A percentile compares a stretch with the other conserved stretches of the same genome.
Evolutionary conservation across 73 alveolate species (phyloP).

Genomic region (Tetrahymena malaccensis): DNA sequence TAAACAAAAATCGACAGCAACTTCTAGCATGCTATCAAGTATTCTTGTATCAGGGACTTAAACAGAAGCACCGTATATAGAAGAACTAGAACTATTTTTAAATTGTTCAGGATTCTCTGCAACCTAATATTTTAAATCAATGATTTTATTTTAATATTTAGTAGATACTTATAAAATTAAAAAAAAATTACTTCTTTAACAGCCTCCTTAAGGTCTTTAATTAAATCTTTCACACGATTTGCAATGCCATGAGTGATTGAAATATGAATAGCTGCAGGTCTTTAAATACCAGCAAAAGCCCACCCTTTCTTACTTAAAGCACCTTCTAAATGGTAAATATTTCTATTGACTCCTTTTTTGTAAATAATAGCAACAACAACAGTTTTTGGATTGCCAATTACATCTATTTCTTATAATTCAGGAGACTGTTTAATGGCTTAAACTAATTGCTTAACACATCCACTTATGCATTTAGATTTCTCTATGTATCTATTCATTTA

Average conservation of each 20-base stretch:
- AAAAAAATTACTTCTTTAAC: constrained; percentile 44
- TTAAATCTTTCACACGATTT: constrained; percentile 46
- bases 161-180: too few species aligned
- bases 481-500: constrained; percentile 54
- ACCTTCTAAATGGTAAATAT: constrained; percentile 36
- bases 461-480: constrained; percentile 57
- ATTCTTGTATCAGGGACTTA: not conserved
- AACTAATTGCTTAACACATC: constrained; percentile 56
- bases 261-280: constrained; percentile 68
- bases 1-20: not conserved
- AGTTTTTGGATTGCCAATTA: constrained; percentile 58
- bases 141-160: not conserved
- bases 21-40: not conserved
- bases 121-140: not conserved
- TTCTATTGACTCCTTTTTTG: constrained; percentile 6
- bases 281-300: constrained; percentile 37
- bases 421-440: constrained; percentile 61
- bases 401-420: constrained; percentile 40
- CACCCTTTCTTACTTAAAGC: constrained; percentile 58
- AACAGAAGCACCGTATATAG: not conserved
- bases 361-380: constrained; percentile 20
- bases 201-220: constrained; percentile 54
- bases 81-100: not conserved
- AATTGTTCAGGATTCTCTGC: not conserved
- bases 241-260: constrained; percentile 62